phyloP scores from a whole-genome alignment of 2,329 filamentous ascomycete species.

The Verticillium nubilum region DNA sequence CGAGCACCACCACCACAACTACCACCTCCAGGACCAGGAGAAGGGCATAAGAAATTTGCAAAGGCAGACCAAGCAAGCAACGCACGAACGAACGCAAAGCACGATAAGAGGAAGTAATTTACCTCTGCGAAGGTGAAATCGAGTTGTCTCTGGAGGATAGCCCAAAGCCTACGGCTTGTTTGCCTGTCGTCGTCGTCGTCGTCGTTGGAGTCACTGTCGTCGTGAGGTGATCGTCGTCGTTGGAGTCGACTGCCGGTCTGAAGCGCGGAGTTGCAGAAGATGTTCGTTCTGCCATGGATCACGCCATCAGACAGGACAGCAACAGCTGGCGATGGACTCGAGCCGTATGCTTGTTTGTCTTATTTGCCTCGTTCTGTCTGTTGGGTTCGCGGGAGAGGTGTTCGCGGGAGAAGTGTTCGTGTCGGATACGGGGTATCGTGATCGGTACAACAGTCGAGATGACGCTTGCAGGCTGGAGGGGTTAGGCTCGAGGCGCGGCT shows the following conservation, averaged over 20 bases:
- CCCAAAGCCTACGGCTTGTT: neutral
- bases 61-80: neutral
- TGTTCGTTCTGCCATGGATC: constrained; percentile 64
- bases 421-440: neutral
- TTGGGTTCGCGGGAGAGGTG: neutral
- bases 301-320: constrained; percentile 52
- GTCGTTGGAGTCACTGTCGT: neutral
- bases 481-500: neutral
- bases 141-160: neutral
- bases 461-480: neutral
- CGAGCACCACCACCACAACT: neutral
- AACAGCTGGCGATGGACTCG: neutral
- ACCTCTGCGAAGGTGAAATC: constrained; percentile 13
- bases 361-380: neutral
- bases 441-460: neutral
- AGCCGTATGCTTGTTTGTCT: neutral
- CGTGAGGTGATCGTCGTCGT: neutral
- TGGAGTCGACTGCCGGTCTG: constrained; percentile 44
- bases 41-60: neutral
- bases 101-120: constrained; percentile 4
- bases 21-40: neutral
- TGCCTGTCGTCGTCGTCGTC: neutral
- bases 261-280: constrained; percentile 39
- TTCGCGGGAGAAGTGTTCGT: neutral
- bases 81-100: neutral